Evolutionary conservation across 257 asterid species (phyloP), one percentile per base, ranked within the genome.

Genomic region (Scutellaria minor): DNA sequence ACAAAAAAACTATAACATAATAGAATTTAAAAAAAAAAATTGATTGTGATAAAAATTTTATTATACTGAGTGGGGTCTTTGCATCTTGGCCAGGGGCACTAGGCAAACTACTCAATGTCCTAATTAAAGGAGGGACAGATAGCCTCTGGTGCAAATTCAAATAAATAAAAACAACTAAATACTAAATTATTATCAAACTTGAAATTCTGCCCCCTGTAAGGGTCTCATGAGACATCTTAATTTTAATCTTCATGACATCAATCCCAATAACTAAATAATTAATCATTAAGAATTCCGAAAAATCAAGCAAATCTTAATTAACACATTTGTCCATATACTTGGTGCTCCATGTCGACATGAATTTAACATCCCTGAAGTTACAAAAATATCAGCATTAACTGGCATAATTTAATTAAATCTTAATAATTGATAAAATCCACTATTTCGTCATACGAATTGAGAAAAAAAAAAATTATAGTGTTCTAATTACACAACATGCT

Each of bases 141-240:
- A 24, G 18, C 18, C 18, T 24, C 27, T 24, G 27, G 27, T 24
- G 27, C 2, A 24, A 24, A 24, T 24, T 24, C 1, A 24, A 24
- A 24, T 24, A 24, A 62, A 31, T 5, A n/a, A 58, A 40, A 71
- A 0, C 4, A 15, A 15, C 20, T 7, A 3, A 40, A 6, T 5
- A 45, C 39, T 61, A 40, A 14, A 62, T 4, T 40, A 60, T 8
- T 9, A 42, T 59, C 8, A 15, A 74, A 44, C 61, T 64, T 56
- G 64, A 13, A 40, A 40, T 60, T 67, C 14, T 73, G 82, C 59
- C 65, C 57, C 87, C 78, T 80, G 69, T 79, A 73, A 46, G 79
- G 72, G 72, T 76, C 64, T 77, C 73, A 71, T 41, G 18, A 18
- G 78, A 83, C 80, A 76, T 14, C 56, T 42, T 53, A 57, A 71